Conservation (phyloP, 805 yeast species). For the Candida verbasci region DNA sequence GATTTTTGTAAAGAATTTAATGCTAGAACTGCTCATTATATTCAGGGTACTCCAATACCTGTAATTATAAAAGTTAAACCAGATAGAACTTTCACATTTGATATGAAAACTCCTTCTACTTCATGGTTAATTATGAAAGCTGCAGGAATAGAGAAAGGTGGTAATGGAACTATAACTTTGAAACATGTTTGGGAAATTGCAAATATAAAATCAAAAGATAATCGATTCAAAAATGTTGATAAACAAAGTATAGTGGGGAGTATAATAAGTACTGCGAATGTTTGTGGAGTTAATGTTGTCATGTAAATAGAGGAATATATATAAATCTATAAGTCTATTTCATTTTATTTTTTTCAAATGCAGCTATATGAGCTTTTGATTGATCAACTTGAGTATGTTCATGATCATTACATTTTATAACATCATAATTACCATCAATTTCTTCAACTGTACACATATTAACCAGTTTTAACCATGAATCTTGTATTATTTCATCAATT, state of each 20-base stretch:
- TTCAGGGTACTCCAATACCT: conserved; percentile 88
- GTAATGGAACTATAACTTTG: conserved; percentile 63
- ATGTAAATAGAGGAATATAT: conserved; percentile 9
- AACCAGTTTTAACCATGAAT: conserved; percentile 61
- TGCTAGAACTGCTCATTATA: conserved; percentile 86
- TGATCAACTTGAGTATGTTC: conserved; percentile 87
- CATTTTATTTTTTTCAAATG: conserved; percentile 79
- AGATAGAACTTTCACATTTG: conserved; percentile 86
- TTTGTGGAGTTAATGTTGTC: conserved; percentile 81
- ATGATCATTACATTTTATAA: conserved; percentile 54
- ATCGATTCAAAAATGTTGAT: conserved; percentile 64
- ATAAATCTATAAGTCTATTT: conserved; percentile 22
- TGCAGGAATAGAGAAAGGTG: conserved; percentile 77
- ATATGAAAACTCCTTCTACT: conserved; percentile 87
- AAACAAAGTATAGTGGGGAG: conserved; percentile 76
- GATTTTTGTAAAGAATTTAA: conserved; percentile 98
- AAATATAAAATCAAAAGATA: conserved; percentile 84
- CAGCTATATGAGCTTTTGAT: conserved; percentile 92
- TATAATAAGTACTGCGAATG: conserved; percentile 82
- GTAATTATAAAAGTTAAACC: conserved; percentile 81
- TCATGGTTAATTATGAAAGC: conserved; percentile 81
- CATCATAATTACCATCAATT: conserved; percentile 29
- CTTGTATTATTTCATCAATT: conserved; percentile 75
- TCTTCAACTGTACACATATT: conserved; percentile 66
- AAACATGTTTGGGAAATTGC: conserved; percentile 96